Evolutionary conservation across 1,139 yeast genomes (phyloP), one percentile per base, ranked within the genome.

Genomic region (Pichia terricola): DNA sequence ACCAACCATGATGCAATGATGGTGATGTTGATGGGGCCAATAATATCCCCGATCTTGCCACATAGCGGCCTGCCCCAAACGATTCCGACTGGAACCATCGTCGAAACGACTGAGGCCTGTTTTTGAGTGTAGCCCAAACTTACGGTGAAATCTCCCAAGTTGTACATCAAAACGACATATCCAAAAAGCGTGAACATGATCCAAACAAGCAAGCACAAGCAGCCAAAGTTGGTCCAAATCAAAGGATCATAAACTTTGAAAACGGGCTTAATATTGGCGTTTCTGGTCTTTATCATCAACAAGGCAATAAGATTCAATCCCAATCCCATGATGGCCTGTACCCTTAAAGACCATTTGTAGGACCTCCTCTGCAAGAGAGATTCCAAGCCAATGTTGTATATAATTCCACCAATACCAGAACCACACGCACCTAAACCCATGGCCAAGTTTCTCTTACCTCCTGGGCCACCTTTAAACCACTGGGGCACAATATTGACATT

Each of bases 331-430:
- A 76, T 65, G 0, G 76, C 79, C 41, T 72, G 66, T 48, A 71
- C 64, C 49, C 84, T 60, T 46, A 79, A 61, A 0, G 82, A 79
- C 85, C 85, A 79, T 41, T 64, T 61, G 49, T 74, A 81, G 50
- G 72, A 63, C 8, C 77, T 76, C 1, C 74, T 68, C 26, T 67
- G 60, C 39, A 79, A 66, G 26, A 79, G 57, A 30, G 66, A 65
- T 52, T 75, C 72, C 32, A 75, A 62, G 27, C 72, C 67, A 38
- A 77, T 61, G 3, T 79, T 68, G 53, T 75, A 77, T 1, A 74
- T 62, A 35, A 79, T 66, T 32, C 86, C 87, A n/a, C 86, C 87
- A 9, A 75, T 50, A 9, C 87, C 87, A 8, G 81, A 68, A 3
- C 87, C 87, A 11, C 73, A 57, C 34, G 77, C 77, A n/a, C 73